Base-by-base conservation (phyloP, 495 filamentous ascomycete genomes). In the Xylaria castorea region DNA sequence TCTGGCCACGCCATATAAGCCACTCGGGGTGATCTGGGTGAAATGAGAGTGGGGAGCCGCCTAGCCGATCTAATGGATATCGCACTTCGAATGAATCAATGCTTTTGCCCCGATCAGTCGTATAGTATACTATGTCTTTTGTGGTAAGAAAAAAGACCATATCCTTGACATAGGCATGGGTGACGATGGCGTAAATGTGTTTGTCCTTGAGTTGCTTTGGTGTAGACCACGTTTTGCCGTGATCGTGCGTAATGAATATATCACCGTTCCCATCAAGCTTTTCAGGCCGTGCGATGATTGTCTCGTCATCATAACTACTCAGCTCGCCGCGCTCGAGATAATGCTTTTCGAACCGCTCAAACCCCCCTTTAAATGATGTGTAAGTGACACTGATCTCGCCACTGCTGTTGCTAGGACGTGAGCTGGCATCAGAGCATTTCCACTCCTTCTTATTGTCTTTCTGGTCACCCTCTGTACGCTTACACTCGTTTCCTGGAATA, bases 401-500 rank as follows among this genome's bases (percentile, higher is more conserved):
- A 74, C 86, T 90, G 22, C 79, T 79, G 12, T 81, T 82, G 25
- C 69, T 55, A 12, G 77, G 73, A n/a, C 87, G 87, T 34, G 84
- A 70, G 36, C 75, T 79, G 61, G 79, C 78, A 25, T 89, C 85
- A 20, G 80, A 80, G 73, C 89, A 91, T 74, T 85, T 84, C 66
- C 83, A 84, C 74, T 92, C 87, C 16, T 89, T 84, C 9, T 84
- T 84, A 34, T 90, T 84, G 76, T 92, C 91, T 75, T 90, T 90
- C 22, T 87, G 82, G 11, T 83, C 81, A 36, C 85, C 84, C 46
- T 85, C 83, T 51, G 78, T 84, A 27, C 86, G 88, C 73, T 91
- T 87, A 82, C 96, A 99, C 25, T 86, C 87, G 80, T 99, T 95
- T 4, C 96, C 97, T 12, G 95, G 95, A 66, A 99, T 98, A 77